Evolutionary conservation across 2,329 filamentous ascomycete genomes (phyloP).

Genomic region (Phaeomoniella chlamydospora): DNA sequence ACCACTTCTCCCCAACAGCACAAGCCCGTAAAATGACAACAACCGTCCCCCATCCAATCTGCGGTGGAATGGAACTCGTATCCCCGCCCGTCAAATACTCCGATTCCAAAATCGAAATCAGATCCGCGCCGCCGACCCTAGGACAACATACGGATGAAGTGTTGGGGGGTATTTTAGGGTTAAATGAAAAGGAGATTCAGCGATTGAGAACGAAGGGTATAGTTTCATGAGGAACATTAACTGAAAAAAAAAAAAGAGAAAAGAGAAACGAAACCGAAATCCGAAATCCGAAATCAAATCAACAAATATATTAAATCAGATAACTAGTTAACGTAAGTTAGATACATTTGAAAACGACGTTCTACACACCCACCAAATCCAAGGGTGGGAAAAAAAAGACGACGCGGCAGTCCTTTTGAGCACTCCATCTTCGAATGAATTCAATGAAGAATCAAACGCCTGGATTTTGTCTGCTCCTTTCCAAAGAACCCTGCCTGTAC

Average conservation of each 20-base stretch:
- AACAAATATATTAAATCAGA: too few relatives aligned
- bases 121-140: conserved; percentile 67
- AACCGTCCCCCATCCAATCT: conserved; percentile 68
- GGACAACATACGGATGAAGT: conserved; percentile 80
- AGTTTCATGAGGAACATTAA: conserved; percentile 29
- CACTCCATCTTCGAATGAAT: too few relatives aligned
- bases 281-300: too few relatives aligned
- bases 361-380: too few relatives aligned
- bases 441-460: too few relatives aligned
- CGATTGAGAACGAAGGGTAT: conserved; percentile 52
- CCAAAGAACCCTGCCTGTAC: too few relatives aligned
- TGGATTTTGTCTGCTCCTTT: too few relatives aligned
- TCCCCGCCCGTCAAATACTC: conserved; percentile 95
- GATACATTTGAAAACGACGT: too few relatives aligned
- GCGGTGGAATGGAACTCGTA: conserved; percentile 76
- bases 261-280: background rate
- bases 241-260: background rate
- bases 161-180: conserved; percentile 46
- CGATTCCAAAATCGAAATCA: conserved; percentile 59
- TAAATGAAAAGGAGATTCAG: conserved; percentile 44
- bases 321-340: too few relatives aligned
- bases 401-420: too few relatives aligned
- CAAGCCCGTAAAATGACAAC: conserved; percentile 76
- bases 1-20: too few relatives aligned
- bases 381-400: too few relatives aligned